These are phyloP conservation scores for Nicotiana sylvestris DNA, from an alignment of 257 asterid species.

Conservation along the genomic window DNA sequence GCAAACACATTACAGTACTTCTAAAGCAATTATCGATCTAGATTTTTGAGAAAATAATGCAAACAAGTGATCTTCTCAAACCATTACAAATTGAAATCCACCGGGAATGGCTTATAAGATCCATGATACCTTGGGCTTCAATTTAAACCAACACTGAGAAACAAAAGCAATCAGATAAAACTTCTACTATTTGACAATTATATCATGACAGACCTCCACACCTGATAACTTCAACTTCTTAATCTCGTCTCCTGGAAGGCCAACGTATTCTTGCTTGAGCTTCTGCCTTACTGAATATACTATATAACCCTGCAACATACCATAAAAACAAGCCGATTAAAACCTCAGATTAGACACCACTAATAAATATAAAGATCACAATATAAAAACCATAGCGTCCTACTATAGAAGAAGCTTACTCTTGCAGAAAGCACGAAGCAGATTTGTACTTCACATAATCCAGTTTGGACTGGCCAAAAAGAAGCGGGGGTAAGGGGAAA, in stretches of 20 bases:
- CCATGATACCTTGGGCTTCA: neutral
- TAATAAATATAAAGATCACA: neutral
- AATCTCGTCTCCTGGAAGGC: conserved; percentile 65
- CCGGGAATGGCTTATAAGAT: neutral
- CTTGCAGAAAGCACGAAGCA: neutral
- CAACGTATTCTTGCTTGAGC: conserved; percentile 73
- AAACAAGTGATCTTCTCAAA: neutral
- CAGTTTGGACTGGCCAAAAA: conserved; percentile 4
- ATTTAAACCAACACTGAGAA: neutral
- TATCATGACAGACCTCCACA: conserved; percentile 56
- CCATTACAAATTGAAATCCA: neutral
- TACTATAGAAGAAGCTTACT: neutral
- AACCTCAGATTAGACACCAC: neutral
- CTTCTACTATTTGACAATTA: neutral
- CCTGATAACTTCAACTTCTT: conserved; percentile 73
- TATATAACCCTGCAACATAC: conserved; percentile 61
- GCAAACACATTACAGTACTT: neutral
- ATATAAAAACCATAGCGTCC: neutral
- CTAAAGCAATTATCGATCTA: neutral
- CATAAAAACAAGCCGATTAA: neutral
- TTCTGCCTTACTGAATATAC: conserved; percentile 75
- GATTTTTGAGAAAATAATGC: neutral
- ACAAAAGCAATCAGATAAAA: neutral
- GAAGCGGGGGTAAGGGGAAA: neutral
- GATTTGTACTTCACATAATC: neutral